Evolutionary conservation across 2,329 filamentous ascomycete genomes (phyloP).

Genomic region (Boeremia lycopersici): DNA sequence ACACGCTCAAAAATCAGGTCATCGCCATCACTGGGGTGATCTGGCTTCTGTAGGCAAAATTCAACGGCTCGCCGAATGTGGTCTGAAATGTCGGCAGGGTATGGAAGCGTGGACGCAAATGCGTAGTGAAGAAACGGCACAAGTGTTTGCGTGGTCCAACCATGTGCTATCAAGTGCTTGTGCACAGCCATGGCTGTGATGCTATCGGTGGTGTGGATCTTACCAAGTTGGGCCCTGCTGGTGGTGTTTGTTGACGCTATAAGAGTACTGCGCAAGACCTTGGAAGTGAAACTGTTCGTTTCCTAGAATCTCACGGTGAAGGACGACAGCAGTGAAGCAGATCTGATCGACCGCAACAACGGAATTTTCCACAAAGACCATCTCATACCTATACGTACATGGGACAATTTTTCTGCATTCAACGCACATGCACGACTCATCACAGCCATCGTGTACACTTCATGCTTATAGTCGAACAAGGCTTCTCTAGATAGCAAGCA

Average conservation of each 20-base stretch:
- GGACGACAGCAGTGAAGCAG: no score
- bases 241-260: not conserved
- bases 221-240: not conserved
- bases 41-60: conserved; percentile 5
- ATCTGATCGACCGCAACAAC: no score
- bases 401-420: no score
- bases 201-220: not conserved
- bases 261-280: not conserved
- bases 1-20: conserved; percentile 22
- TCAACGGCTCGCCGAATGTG: conserved; percentile 6
- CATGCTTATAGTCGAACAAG: no score
- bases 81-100: conserved; percentile 7
- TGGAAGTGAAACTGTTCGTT: no score
- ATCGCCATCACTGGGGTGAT: conserved; percentile 13
- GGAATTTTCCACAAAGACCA: no score
- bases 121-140: conserved; percentile 19
- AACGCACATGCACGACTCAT: no score
- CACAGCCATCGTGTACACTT: no score
- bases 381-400: no score
- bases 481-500: no score
- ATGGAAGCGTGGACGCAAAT: conserved; percentile 10
- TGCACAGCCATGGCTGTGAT: not conserved
- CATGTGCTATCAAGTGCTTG: conserved; percentile 7
- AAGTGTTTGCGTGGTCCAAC: conserved; percentile 18
- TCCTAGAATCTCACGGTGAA: no score